phyloP scores from a whole-genome alignment of 768 basidiomycete species.

The Serendipita sp. region DNA sequence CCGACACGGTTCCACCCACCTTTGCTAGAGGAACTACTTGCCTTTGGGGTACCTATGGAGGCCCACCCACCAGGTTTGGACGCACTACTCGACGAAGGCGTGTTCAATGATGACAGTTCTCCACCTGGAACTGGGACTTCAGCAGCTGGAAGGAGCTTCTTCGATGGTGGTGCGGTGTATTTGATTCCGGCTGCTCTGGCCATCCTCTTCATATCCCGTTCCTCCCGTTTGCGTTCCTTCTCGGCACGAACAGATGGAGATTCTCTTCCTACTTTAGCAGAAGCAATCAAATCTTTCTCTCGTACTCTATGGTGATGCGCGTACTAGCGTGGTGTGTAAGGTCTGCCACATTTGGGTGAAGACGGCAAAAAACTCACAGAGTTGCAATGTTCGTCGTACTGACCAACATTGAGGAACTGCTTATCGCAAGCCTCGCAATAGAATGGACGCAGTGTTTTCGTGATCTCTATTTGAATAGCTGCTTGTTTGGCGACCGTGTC shows the following conservation, averaged over 20 bases:
- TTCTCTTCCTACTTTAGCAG: constrained; percentile 35
- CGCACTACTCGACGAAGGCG: too few relatives aligned
- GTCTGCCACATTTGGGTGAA: constrained; percentile 4
- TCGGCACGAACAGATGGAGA: constrained; percentile 57
- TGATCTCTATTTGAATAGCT: constrained; percentile 53
- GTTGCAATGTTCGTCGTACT: constrained; percentile 81
- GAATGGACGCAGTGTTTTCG: constrained; percentile 50
- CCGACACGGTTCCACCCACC: neutral
- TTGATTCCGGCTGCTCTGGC: constrained; percentile 70
- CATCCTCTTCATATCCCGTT: constrained; percentile 69
- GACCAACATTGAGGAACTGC: constrained; percentile 71
- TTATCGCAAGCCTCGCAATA: constrained; percentile 76
- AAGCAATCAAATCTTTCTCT: constrained; percentile 65
- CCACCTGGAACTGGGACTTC: too few relatives aligned
- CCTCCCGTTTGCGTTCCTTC: constrained; percentile 73
- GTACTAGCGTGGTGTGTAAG: constrained; percentile 23
- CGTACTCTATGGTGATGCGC: constrained; percentile 77
- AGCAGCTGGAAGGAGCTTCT: too few relatives aligned
- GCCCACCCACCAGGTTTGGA: neutral
- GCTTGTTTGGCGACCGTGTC: constrained; percentile 45
- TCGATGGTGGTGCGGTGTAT: constrained; percentile 19
- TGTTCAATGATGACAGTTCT: too few relatives aligned
- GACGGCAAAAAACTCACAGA: constrained; percentile 21
- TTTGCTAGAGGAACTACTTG: neutral
- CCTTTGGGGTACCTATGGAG: neutral